A percentile compares a stretch with the other conserved stretches of the same genome.
These are phyloP conservation scores for Pulveroboletus sp. DNA, from an alignment of 768 basidiomycete species.

Conservation along the genomic window DNA sequence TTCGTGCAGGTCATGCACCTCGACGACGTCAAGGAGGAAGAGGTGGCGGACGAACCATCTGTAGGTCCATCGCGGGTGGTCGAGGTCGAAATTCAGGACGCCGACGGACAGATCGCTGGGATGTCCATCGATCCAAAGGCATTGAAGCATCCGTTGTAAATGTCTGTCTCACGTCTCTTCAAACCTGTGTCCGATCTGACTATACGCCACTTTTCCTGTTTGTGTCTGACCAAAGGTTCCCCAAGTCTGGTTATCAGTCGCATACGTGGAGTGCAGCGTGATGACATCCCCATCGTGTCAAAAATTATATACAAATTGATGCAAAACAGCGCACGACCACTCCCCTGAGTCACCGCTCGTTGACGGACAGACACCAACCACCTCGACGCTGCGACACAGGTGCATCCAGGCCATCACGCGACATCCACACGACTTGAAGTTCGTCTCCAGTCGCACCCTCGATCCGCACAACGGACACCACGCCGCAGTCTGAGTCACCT, in stretches of 20 bases:
- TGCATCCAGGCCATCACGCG: background rate
- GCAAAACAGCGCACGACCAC: background rate
- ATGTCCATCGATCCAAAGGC: slow-evolving; percentile 43
- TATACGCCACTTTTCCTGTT: too few species aligned
- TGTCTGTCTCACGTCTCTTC: too few species aligned
- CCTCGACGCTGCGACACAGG: slow-evolving; percentile 13
- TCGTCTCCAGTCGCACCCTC: too few species aligned
- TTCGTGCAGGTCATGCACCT: slow-evolving; percentile 79
- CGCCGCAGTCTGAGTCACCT: background rate
- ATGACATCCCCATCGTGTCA: too few species aligned
- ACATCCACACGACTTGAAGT: too few species aligned
- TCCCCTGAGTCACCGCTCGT: slow-evolving; percentile 9
- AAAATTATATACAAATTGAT: slow-evolving; percentile 21
- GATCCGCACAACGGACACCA: too few species aligned
- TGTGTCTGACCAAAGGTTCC: too few species aligned
- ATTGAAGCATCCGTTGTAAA: background rate
- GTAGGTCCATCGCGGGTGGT: slow-evolving; percentile 40
- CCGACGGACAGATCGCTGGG: slow-evolving; percentile 62
- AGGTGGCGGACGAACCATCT: slow-evolving; percentile 28
- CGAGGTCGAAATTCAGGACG: slow-evolving; percentile 69
- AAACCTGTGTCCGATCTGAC: too few species aligned
- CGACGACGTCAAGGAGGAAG: slow-evolving; percentile 41
- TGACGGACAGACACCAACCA: slow-evolving; percentile 1
- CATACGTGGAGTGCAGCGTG: too few species aligned
- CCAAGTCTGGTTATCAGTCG: too few species aligned